Base-by-base conservation (phyloP, 306 rosid genomes). In the Rosa multiflora region DNA sequence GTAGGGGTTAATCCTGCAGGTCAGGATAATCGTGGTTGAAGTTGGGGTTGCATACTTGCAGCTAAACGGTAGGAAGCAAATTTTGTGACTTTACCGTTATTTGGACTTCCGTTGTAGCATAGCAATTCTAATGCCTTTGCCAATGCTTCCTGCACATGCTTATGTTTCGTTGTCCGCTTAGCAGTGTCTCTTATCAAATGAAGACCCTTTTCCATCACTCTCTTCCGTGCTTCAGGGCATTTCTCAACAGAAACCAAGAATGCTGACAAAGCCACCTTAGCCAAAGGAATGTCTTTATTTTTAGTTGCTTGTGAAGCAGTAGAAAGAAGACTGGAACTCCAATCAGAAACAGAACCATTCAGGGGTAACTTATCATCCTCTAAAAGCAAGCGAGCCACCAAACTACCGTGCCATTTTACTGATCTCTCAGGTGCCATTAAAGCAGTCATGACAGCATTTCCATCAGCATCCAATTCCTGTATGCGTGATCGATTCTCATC, bases 391-490 rank as follows among this genome's bases (percentile, higher is more conserved):
- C 89, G 85, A 43, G 88, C 97, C 77, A 90, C 88, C 89, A 95
- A 86, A 90, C 97, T 90, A 18, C 94, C 97, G 75, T 95, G 97
- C 99, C 99, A 95, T 87, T 92, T 95, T 63, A 95, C 98, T 42
- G 98, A 92, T 84, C 98, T 95, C 91, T 95, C 99, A 56, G 98
- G 94, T 70, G 98, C 99, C 87, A 87, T 78, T 85, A 95, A 75
- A 83, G 98, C 94, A 81, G 96, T 88, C 97, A 92, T 89, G 77
- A 95, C 87, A 76, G 97, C 98, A 21, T 85, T 83, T 58, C 99
- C 99, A 89, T 91, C 94, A 61, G 86, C 91, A 87, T 95, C 99
- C 66, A 92, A 88, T 77, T 91, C 97, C 77, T 88, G 94, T 75
- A 95, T 95, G 35, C 26, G 88, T 72, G 86, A 86, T 85, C 97